These are phyloP conservation scores for Phialophora tarda DNA, from an alignment of 2,329 filamentous ascomycete genomes.

Conservation along the genomic window DNA sequence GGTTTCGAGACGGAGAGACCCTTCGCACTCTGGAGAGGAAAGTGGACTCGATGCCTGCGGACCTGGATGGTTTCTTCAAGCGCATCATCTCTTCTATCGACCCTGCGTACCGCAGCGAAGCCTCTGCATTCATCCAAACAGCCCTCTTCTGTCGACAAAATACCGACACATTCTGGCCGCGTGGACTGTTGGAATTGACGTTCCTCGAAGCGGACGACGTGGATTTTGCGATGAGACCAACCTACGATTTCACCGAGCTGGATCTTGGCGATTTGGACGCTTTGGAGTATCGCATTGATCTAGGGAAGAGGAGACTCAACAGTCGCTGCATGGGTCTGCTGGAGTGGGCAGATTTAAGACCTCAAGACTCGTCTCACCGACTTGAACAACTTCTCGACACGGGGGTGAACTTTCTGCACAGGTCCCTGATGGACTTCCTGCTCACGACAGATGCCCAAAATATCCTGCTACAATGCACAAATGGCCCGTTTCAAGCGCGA, in stretches of 20 bases:
- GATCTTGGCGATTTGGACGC: neutral
- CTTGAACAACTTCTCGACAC: neutral
- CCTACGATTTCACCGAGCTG: neutral
- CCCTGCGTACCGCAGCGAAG: constrained; percentile 17
- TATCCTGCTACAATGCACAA: neutral
- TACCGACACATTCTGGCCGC: no score
- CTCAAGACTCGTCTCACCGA: no score
- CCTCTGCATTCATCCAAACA: constrained; percentile 25
- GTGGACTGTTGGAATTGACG: neutral
- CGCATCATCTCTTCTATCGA: constrained; percentile 26
- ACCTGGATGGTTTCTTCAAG: constrained; percentile 29
- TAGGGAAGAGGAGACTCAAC: neutral
- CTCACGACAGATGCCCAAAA: neutral
- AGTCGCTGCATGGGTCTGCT: constrained; percentile 1
- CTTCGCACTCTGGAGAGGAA: constrained; percentile 3
- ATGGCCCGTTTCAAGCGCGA: neutral
- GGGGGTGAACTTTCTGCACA: neutral
- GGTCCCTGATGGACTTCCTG: neutral
- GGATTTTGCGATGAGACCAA: neutral
- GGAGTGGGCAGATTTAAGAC: neutral
- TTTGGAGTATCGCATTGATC: neutral
- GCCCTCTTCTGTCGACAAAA: constrained; percentile 11
- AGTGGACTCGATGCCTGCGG: constrained; percentile 21
- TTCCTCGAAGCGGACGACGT: neutral
- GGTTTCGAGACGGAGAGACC: constrained; percentile 21